A percentile compares a stretch with the other conserved stretches of the same genome.
These are phyloP conservation scores for Exserohilum rostratum DNA, from an alignment of 2,329 filamentous ascomycete genomes.

Conservation along the genomic window DNA sequence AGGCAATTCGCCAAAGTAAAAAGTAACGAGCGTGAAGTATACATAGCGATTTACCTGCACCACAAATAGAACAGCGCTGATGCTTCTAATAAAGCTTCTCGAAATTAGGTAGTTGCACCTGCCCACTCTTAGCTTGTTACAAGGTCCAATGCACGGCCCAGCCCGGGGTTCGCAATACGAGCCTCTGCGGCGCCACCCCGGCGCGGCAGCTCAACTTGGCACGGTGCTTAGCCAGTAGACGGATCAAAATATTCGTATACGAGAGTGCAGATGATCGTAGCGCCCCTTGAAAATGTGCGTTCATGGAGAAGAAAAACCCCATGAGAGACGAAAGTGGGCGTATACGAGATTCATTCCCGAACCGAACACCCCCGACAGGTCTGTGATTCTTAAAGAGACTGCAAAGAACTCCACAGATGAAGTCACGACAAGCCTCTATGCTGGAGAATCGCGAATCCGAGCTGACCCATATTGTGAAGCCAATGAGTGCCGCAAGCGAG, in stretches of 20 bases:
- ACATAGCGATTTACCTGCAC: slow-evolving; percentile 4
- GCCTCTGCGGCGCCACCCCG: neutral
- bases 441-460: neutral
- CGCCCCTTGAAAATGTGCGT: neutral
- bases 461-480: neutral
- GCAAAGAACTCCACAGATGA: too few relatives aligned
- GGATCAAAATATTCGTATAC: neutral
- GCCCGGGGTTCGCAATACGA: neutral
- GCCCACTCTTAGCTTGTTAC: neutral
- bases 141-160: neutral
- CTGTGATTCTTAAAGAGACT: neutral
- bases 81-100: neutral
- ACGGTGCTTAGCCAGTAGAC: neutral
- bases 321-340: neutral
- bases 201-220: neutral
- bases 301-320: neutral
- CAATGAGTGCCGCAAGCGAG: too few relatives aligned
- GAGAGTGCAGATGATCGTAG: neutral
- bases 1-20: slow-evolving; percentile 3
- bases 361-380: too few relatives aligned
- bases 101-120: neutral
- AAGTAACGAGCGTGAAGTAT: slow-evolving; percentile 12
- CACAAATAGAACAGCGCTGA: neutral
- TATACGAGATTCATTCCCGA: neutral
- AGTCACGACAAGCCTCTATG: neutral